Percentiles rank a stretch among this genome's conserved stretches.
Evolutionary conservation across 805 yeast genomes (phyloP).

Genomic region (Candida pini): DNA sequence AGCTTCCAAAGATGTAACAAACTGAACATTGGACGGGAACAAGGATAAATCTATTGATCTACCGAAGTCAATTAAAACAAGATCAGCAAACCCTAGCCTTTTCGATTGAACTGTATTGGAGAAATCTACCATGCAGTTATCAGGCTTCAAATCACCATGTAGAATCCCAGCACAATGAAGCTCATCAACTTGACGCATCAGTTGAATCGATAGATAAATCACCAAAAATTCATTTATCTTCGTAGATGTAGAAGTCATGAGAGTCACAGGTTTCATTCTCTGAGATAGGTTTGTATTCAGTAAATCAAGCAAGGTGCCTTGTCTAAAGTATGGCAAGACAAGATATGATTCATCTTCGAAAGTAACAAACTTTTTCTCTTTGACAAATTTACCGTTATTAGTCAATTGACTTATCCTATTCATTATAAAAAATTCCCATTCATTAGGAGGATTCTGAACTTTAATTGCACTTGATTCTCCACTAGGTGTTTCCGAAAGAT

Average conservation of each 20-base stretch:
- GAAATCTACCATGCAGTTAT: conserved; percentile 74
- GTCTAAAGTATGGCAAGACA: conserved; percentile 55
- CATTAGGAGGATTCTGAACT: conserved; percentile 59
- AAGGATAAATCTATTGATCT: conserved; percentile 66
- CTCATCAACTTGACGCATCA: conserved; percentile 51
- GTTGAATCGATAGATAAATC: conserved; percentile 58
- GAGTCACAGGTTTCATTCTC: conserved; percentile 5
- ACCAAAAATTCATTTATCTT: conserved; percentile 53
- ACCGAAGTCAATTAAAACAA: conserved; percentile 68
- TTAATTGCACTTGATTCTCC: conserved; percentile 64
- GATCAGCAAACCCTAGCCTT: conserved; percentile 15
- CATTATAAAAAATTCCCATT: conserved; percentile 80
- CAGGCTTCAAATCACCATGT: conserved; percentile 85
- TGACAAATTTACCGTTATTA: conserved; percentile 26
- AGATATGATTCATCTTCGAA: conserved; percentile 67
- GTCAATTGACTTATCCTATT: conserved; percentile 45
- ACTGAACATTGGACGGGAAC: conserved; percentile 45
- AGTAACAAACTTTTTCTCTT: conserved; percentile 45
- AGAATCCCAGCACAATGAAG: conserved; percentile 64
- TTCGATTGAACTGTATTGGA: conserved; percentile 15
- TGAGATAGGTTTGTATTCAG: conserved; percentile 42
- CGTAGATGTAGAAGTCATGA: conserved; percentile 16
- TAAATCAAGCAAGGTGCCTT: conserved; percentile 71
- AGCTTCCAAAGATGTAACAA: conserved; percentile 53
- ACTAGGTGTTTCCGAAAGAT: conserved; percentile 55